phyloP scores from a whole-genome alignment of 495 filamentous ascomycete species.

The Cenococcum geophilum region DNA sequence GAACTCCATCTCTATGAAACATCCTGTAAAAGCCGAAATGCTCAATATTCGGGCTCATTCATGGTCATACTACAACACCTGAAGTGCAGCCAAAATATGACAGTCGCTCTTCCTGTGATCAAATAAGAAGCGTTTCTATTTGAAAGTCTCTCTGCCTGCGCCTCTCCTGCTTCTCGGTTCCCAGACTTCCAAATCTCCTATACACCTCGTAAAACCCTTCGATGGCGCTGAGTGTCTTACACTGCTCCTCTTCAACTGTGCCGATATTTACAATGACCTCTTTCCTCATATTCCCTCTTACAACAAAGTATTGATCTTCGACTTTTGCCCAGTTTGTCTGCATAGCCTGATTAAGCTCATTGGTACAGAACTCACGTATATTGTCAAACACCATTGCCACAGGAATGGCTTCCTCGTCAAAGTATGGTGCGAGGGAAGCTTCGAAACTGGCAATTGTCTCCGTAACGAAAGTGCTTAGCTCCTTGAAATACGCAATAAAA shows the following conservation, averaged over 20 bases:
- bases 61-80: background rate
- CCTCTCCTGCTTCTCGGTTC: background rate
- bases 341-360: constrained; percentile 35
- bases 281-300: constrained; percentile 31
- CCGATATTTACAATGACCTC: constrained; percentile 38
- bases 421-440: constrained; percentile 6
- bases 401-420: background rate
- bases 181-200: background rate
- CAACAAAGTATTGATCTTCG: constrained; percentile 36
- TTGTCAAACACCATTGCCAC: constrained; percentile 6
- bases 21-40: background rate
- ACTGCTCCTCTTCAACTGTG: constrained; percentile 35
- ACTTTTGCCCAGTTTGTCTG: constrained; percentile 37
- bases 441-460: constrained; percentile 1
- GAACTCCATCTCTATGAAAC: too few relatives aligned
- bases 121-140: constrained; percentile 1
- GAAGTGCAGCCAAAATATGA: constrained; percentile 3
- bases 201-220: constrained; percentile 18
- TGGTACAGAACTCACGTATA: constrained; percentile 29
- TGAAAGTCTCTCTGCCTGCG: background rate
- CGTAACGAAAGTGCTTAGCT: constrained; percentile 15
- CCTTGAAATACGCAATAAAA: constrained; percentile 16
- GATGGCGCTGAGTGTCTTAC: constrained; percentile 22
- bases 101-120: background rate
- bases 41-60: background rate